Base-by-base conservation (phyloP, 208 protist genomes). In the Trypanosoma grayi region DNA sequence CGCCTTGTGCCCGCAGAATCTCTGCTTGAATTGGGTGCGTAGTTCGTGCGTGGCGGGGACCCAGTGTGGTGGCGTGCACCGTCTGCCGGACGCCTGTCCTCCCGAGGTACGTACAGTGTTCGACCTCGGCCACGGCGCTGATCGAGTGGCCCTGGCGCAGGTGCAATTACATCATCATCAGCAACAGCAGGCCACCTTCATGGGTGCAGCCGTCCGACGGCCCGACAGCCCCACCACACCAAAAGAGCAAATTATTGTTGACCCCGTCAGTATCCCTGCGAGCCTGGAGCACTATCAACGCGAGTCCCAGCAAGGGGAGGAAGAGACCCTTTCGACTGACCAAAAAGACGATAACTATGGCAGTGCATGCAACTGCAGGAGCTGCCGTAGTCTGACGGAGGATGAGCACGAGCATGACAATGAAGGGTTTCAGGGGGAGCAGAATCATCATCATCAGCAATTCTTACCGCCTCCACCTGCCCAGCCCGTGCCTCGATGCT, bases 11-110 rank as follows among this genome's bases (percentile, higher is more conserved):
- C 86, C 86, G 33, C 81, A 69, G 41, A 93, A 90, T 66, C 39
- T 90, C 24, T 93, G 86, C 52, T 46, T 93, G n/a, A 81, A 82
- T 65, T 93, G 86, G 83, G 60, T 90, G 10, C 78, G 79, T 37
- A 77, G 72, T 22, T 73, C 68, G 9, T 93, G 86, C 47, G 70
- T 70, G 37, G 65, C 74, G 14, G 68, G 47, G 1, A 31, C 53
- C 2, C 66, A 81, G 51, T 93, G 86, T 66, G 73, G 69, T 51
- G 78, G 83, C 39, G 83, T 86, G 30, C 86, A 93, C 52, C 80
- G 83, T 4, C 70, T 93, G 48, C 86, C 86, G n/a, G 71, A 75
- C 10, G 37, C 56, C 18, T 93, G 86, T 62, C 51, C 83, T 2
- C 44, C 58, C 2, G 73, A 86, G 40, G 50, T 93, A 31, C 70